Evolutionary conservation across 257 asterid species (phyloP).

Genomic region (Fraxinus americana): DNA sequence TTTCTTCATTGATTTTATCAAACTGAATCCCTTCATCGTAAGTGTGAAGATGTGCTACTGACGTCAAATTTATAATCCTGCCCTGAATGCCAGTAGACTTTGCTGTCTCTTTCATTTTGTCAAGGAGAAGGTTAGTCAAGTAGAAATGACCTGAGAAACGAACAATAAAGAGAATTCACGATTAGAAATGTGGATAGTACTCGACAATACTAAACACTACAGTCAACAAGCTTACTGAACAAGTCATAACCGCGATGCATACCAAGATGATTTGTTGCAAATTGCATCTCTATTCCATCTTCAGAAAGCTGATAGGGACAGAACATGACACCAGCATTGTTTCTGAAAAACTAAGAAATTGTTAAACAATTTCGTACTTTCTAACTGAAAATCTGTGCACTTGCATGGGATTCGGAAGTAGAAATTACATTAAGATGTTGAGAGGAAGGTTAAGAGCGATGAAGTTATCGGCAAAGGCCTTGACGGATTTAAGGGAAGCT

Average conservation of each 20-base stretch:
- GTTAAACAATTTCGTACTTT: neutral
- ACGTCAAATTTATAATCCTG: slow-evolving; percentile 78
- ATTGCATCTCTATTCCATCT: slow-evolving; percentile 72
- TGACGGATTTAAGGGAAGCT: slow-evolving; percentile 39
- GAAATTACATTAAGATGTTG: slow-evolving; percentile 47
- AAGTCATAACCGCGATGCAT: neutral
- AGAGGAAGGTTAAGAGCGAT: slow-evolving; percentile 45
- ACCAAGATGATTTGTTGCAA: slow-evolving; percentile 87
- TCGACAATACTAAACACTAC: neutral
- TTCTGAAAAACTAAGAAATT: slow-evolving; percentile 37
- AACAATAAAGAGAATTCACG: neutral
- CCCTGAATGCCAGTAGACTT: slow-evolving; percentile 68
- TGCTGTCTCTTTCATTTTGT: slow-evolving; percentile 82
- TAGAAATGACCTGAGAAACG: slow-evolving; percentile 66
- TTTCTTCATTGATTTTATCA: slow-evolving; percentile 53
- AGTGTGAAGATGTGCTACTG: slow-evolving; percentile 73
- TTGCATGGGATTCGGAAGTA: neutral
- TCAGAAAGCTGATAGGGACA: slow-evolving; percentile 71
- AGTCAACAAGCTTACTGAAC: neutral
- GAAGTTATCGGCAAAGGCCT: slow-evolving; percentile 47
- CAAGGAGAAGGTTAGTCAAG: slow-evolving; percentile 88
- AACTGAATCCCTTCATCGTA: slow-evolving; percentile 62
- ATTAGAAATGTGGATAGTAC: neutral
- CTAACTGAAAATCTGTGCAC: neutral
- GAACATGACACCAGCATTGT: slow-evolving; percentile 68